Percentiles rank a stretch among this genome's conserved stretches.
These are phyloP conservation scores for Ciborinia camelliae DNA, from an alignment of 2,329 filamentous ascomycete genomes.

Conservation along the genomic window DNA sequence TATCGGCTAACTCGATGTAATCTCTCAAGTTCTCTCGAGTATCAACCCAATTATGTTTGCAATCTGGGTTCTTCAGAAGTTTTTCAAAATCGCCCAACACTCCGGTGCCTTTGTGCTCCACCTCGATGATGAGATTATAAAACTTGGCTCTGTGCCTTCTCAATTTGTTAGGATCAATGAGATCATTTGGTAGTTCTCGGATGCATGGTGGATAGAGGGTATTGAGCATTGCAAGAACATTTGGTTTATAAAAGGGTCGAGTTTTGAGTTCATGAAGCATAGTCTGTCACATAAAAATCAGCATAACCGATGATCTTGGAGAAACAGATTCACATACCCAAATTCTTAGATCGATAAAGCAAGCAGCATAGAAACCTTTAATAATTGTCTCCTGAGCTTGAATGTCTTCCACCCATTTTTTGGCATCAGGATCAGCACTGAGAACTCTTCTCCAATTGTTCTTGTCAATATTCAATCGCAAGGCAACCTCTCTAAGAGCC, in stretches of 20 bases:
- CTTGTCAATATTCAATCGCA: constrained; percentile 26
- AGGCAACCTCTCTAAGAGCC: constrained; percentile 27
- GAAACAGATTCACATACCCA: constrained; percentile 28
- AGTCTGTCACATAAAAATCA: constrained; percentile 24
- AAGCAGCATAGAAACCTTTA: constrained; percentile 26
- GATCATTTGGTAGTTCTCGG: constrained; percentile 28
- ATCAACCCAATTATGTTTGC: constrained; percentile 27
- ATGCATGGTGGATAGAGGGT: constrained; percentile 34
- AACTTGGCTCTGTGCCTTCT: constrained; percentile 29
- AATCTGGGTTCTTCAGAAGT: constrained; percentile 21
- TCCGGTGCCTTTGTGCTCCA: constrained; percentile 22
- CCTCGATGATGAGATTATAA: constrained; percentile 26
- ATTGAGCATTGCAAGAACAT: constrained; percentile 34
- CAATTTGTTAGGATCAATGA: constrained; percentile 24
- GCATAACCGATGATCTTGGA: background rate
- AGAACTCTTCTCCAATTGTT: constrained; percentile 30
- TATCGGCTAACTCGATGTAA: constrained; percentile 28
- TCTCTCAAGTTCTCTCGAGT: constrained; percentile 23
- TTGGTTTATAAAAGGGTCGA: constrained; percentile 26
- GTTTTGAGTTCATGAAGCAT: constrained; percentile 31
- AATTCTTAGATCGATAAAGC: constrained; percentile 32
- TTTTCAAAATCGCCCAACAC: constrained; percentile 25
- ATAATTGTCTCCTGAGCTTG: constrained; percentile 27
- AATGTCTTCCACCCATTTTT: constrained; percentile 29
- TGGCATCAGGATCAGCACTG: constrained; percentile 24